A percentile compares a stretch with the other conserved stretches of the same genome.
These are phyloP conservation scores for Hirschfeldia incana DNA, from an alignment of 345 rosid genomes.

Conservation along the genomic window DNA sequence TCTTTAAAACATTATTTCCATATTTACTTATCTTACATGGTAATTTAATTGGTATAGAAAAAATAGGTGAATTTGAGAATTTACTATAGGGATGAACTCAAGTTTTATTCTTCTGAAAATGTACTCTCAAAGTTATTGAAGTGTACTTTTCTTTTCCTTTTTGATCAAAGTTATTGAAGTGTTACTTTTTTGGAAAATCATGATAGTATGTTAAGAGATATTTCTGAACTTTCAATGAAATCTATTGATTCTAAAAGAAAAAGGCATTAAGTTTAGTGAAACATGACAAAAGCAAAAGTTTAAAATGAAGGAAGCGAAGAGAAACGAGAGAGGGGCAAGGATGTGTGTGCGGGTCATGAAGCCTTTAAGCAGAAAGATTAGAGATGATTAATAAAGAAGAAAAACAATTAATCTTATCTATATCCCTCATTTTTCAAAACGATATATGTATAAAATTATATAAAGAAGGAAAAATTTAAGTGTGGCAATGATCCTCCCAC, in stretches of 20 bases:
- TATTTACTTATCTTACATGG: no score
- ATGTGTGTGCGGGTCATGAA: slow-evolving; percentile 26
- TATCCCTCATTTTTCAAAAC: slow-evolving; percentile 20
- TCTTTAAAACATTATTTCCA: no score
- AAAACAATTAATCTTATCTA: slow-evolving; percentile 29
- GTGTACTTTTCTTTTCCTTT: background rate
- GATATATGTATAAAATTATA: background rate
- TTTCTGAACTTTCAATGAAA: background rate
- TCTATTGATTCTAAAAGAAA: slow-evolving; percentile 1
- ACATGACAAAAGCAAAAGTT: slow-evolving; percentile 34
- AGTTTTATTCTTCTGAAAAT: background rate
- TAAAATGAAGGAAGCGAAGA: slow-evolving; percentile 23
- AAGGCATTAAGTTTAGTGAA: slow-evolving; percentile 30
- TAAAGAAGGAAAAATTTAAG: background rate
- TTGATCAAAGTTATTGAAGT: background rate
- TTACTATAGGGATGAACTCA: no score
- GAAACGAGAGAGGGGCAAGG: slow-evolving; percentile 13
- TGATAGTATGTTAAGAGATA: background rate
- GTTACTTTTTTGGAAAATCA: background rate
- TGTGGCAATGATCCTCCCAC: slow-evolving; percentile 37
- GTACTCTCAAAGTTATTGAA: background rate
- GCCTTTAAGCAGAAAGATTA: slow-evolving; percentile 24
- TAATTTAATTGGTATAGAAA: no score
- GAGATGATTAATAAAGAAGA: slow-evolving; percentile 25
- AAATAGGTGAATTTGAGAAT: no score